Base-by-base conservation (phyloP, 768 basidiomycete species). In the Zangia roseola region DNA sequence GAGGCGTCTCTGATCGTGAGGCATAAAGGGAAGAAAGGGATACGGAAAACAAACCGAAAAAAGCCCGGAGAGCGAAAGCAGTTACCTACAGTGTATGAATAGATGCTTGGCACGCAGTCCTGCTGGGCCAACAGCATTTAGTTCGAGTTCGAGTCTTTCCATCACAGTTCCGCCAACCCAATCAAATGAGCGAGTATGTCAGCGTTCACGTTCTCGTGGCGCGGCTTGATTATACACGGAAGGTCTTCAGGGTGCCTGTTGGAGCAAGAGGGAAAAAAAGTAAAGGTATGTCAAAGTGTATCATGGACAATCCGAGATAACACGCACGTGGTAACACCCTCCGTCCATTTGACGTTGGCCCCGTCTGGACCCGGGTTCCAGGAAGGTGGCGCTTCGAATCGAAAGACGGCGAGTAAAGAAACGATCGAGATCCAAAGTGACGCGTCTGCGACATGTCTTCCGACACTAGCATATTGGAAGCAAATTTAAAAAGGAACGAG, bases 391-490 rank as follows among this genome's bases (percentile, higher is more conserved):
- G 46, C 50, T 33, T 56, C 49, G 31, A 56, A 42, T 2, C 45
- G 43, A 39, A 65, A 60, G 4, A 57, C 42, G 13, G 53, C 50
- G 8, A 65, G 51, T 38, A 60, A 39, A 6, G 56, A 53, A 10
- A 61, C 56, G 34, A 68, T 55, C 30, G 56, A 42, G 43, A 62
- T 60, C 54, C 65, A 69, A 13, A 74, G 50, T 13, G 68, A 69
- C 7, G 69, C 60, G n/a, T 74, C 69, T 0, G 72, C 75, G 28
- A 80, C 59, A 45, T 72, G 52, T 21, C 67, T 59, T 26, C 77
- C 79, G 17, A 75, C 72, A 47, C 75, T 76, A n/a, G 58, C 8
- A 0, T 0, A 10, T 30, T 14, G 10, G 2, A 25, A 5, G 36
- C 39, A 31, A 16, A 28, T 4, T 6, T 14, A 14, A 31, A 31